Evolutionary conservation across 2,329 filamentous ascomycete genomes (phyloP), one percentile per base, ranked within the genome.

Genomic region (Monosporascus ibericus): DNA sequence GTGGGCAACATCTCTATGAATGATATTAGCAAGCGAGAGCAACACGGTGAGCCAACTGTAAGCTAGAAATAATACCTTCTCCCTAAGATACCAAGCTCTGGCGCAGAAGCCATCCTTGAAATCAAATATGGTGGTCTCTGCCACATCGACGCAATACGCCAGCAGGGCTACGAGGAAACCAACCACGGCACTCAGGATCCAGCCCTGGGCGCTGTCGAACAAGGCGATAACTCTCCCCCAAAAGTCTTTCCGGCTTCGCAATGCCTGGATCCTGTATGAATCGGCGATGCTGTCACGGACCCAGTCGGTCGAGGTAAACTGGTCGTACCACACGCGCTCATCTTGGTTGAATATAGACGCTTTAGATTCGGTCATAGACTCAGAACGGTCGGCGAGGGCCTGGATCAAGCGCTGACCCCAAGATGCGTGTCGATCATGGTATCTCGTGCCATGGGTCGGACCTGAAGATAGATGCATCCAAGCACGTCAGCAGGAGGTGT

Each of bases 221-320:
- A 88, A 79, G 1, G 89, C 81, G 46, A 82, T 75, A 15, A 95
- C 60, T 47, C 88, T 85, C n/a, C 92, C 92, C 66, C 86, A 85
- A 55, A 96, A 80, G 71, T 92, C 94, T 68, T 87, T 95, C 48
- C 91, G 80, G 62, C 81, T 85, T 48, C 90, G 84, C 39, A 99
- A 78, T 50, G 85, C 85, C 68, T 95, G 94, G 48, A 95, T 84
- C 25, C 94, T 88, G 63, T 91, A 90, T 9, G 92, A 90, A 71
- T 97, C 94, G 63, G 91, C 90, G 60, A 99, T 96, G 68, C 88
- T 92, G 70, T 99, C 94, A 67, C 96, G 92, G 1, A 99, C 92
- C 94, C 94, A 99, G 69, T 99, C 92, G 51, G 90, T 96, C 6
- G 90, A 95, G 6, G 91, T 96, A 65, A 96, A 96, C 71, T 99